Evolutionary conservation across 768 basidiomycete species (phyloP), one percentile per base, ranked within the genome.

Genomic region (Pulveroboletus frians): DNA sequence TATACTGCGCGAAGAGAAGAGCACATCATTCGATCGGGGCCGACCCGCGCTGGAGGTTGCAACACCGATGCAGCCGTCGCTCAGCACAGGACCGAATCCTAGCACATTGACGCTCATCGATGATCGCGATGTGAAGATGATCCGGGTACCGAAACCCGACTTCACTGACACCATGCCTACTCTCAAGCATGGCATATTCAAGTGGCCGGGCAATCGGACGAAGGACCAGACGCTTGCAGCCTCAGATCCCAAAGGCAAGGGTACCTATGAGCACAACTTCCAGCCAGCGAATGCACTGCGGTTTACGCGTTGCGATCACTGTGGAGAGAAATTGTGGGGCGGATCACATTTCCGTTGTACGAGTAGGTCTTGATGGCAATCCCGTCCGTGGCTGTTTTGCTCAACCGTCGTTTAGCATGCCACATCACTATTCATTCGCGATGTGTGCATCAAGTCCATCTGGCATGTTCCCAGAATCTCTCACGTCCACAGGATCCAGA

Each of bases 251-350:
- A 73, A 61, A 51, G 68, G 71, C 48, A 78, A 71, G 55, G 64
- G 67, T 17, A 67, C 64, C 59, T 56, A 76, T 31, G 84, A 88
- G 49, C 96, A 99, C 65, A 78, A 77, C 53, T 98, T 98, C 76
- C 88, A 92, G 62, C 92, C 88, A 55, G 73, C 90, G 54, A 95
- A 84, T 59, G 80, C 93, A 26, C 73, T 98, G 49, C 81, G 94
- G 32, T 88, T 96, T 50, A 85, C 90, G 26, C 79, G 90, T 36
- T 99, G 96, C 63, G 96, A 98, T 60, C 86, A 94, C 47, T 99
- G 96, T 63, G 85, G 84, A 30, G 96, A 98, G 64, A 99, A 98
- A 74, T 84, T 98, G 84, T 99, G 94, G 93, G 96, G 96, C 5
- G 95, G 95, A 7, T 81, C 93, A n/a, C 92, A 94, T 63, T 75